A percentile compares a stretch with the other conserved stretches of the same genome.
Conservation (phyloP, 306 rosid species). For the Vigna trinervia region DNA sequence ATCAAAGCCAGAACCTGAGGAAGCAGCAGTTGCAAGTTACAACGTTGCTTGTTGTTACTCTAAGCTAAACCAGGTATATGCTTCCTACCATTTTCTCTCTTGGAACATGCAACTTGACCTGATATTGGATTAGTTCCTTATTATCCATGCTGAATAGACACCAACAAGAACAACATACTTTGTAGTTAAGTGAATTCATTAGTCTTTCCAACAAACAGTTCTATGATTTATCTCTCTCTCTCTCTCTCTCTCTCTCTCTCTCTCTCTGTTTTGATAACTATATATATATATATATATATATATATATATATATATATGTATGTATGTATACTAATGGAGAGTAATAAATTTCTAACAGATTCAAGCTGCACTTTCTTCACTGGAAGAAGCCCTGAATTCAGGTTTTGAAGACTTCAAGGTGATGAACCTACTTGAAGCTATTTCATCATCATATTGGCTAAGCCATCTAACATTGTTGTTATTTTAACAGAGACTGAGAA, state of each 20-base stretch:
- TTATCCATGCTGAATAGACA: slow-evolving; percentile 7
- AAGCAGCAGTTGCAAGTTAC: slow-evolving; percentile 88
- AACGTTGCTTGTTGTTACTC: slow-evolving; percentile 97
- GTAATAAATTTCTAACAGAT: slow-evolving; percentile 52
- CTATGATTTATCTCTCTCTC: no score
- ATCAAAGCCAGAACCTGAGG: slow-evolving; percentile 73
- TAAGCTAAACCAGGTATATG: slow-evolving; percentile 85
- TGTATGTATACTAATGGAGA: background rate
- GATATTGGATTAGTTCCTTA: slow-evolving; percentile 24
- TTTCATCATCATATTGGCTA: background rate
- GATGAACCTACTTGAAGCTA: slow-evolving; percentile 18
- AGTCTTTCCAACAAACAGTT: no score
- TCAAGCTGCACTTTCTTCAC: slow-evolving; percentile 94
- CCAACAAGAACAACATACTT: no score
- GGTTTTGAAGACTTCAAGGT: slow-evolving; percentile 99
- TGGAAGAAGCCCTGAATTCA: slow-evolving; percentile 80
- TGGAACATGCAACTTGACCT: slow-evolving; percentile 22
- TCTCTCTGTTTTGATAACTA: no score
- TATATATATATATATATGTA: no score
- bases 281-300: no score
- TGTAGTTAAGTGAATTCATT: no score
- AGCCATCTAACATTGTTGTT: slow-evolving; percentile 39
- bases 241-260: no score
- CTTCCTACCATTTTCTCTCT: slow-evolving; percentile 12
- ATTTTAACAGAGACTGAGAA: slow-evolving; percentile 80